A percentile compares a stretch with the other conserved stretches of the same genome.
These are phyloP conservation scores for Amphicarpaea edgeworthii DNA, from an alignment of 306 rosid species.

Conservation along the genomic window DNA sequence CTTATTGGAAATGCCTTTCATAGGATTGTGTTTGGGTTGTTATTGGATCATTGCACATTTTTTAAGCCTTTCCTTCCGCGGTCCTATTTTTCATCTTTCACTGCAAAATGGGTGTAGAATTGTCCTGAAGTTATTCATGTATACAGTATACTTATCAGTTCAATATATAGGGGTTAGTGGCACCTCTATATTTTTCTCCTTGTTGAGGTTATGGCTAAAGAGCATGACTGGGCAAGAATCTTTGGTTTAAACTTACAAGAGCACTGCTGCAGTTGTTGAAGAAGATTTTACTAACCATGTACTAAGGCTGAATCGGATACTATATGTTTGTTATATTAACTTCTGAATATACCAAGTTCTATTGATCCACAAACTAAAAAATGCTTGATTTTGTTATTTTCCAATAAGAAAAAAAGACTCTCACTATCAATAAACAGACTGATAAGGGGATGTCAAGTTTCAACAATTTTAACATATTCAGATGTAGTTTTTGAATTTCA, in stretches of 20 bases:
- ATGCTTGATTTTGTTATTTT: too few relatives aligned
- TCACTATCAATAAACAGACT: not conserved
- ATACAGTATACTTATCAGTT: constrained; percentile 13
- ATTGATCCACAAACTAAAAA: not conserved
- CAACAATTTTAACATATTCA: not conserved
- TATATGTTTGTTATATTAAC: constrained; percentile 15
- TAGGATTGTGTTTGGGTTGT: constrained; percentile 33
- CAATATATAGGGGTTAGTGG: constrained; percentile 20
- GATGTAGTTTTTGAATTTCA: not conserved
- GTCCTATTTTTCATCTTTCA: constrained; percentile 11
- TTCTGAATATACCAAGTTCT: constrained; percentile 2
- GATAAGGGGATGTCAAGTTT: not conserved
- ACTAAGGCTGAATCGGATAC: constrained; percentile 27
- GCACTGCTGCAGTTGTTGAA: constrained; percentile 11
- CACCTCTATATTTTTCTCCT: not conserved
- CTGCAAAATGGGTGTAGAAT: constrained; percentile 18
- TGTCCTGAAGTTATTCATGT: constrained; percentile 20
- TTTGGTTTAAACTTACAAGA: constrained; percentile 30
- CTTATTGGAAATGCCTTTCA: constrained; percentile 13
- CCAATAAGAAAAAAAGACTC: too few relatives aligned
- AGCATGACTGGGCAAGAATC: constrained; percentile 5
- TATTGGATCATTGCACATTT: constrained; percentile 18
- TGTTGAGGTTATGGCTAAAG: constrained; percentile 12
- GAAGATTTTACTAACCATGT: constrained; percentile 22
- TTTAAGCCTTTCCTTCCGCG: not conserved